phyloP scores from a whole-genome alignment of 2,329 filamentous ascomycete genomes.

The Sphaerulina populicola region DNA sequence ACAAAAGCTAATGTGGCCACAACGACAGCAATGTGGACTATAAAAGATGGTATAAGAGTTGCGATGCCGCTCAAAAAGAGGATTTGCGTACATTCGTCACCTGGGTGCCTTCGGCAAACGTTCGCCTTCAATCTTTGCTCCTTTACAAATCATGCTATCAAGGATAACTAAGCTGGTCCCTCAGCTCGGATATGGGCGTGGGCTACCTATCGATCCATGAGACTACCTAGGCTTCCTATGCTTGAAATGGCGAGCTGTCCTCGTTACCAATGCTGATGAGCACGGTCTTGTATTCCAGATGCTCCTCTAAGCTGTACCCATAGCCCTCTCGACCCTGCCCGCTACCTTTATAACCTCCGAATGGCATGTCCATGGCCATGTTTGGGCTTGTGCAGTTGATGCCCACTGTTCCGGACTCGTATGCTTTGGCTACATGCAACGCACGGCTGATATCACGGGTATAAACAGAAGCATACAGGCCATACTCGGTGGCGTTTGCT shows the following conservation, averaged over 20 bases:
- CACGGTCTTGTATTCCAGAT: constrained; percentile 22
- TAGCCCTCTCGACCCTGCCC: constrained; percentile 23
- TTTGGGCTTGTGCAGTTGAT: constrained; percentile 37
- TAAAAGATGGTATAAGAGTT: too few species aligned
- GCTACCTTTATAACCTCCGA: constrained; percentile 37
- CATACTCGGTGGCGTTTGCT: constrained; percentile 36
- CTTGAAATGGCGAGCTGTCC: neutral
- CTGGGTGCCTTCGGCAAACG: too few species aligned
- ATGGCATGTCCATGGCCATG: constrained; percentile 33
- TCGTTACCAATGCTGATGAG: constrained; percentile 20
- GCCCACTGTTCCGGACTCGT: constrained; percentile 36
- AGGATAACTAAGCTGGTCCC: too few species aligned
- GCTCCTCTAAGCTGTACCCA: constrained; percentile 19
- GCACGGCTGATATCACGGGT: constrained; percentile 35
- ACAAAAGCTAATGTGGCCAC: too few species aligned
- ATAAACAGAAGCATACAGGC: constrained; percentile 34
- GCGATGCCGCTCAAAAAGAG: too few species aligned
- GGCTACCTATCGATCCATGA: too few species aligned
- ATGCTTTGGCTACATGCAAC: constrained; percentile 35
- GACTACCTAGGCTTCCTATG: too few species aligned
- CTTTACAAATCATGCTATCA: too few species aligned
- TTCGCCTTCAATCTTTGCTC: too few species aligned
- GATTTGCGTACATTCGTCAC: too few species aligned
- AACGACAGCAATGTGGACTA: too few species aligned
- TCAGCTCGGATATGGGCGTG: too few species aligned